Base-by-base conservation (phyloP, 2,329 filamentous ascomycete genomes). In the Sclerotinia trifoliorum region DNA sequence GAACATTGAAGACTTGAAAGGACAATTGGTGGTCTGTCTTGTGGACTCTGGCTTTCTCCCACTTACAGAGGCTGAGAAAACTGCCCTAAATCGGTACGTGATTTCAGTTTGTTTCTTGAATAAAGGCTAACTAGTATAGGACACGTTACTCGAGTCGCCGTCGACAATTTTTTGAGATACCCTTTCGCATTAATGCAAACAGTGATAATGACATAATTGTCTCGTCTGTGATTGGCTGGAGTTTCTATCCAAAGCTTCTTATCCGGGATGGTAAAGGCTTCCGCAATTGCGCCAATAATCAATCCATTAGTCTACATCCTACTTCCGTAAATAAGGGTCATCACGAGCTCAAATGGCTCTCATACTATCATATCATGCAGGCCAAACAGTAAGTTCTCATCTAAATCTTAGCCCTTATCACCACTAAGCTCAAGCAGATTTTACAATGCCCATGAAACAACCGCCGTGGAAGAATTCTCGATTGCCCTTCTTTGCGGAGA, bases 281-380 rank as follows among this genome's bases (percentile, higher is more conserved):
- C 84, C 89, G 94, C 67, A 98, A 97, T 73, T 88, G 97, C 69
- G 88, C 91, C 65, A 98, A 97, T 80, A 97, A 96, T 77, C 94
- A 98, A 78, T 86, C 87, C 56, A 93, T 99, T 73, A 93, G 88
- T 68, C 82, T 99, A 26, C 93, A 96, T 73, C 91, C 93, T 0
- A 91, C 90, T 0, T 96, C 93, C 1, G 92, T 99, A 72, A 98
- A 98, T 78, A 93, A 93, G 76, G 85, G 83, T 10, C 83, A 82
- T 69, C 81, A 83, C 58, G 86, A 88, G 52, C 81, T 93, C 51
- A 90, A 88, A 75, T 98, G 92, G 88, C 81, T 99, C 56, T 95
- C 92, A 0, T 99, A 97, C 78, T 98, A 98, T 80, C 91, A 96
- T 78, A 97, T 98, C 72, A 96, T 98, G 92, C 94, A 97, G 78